Conservation (phyloP, 2,329 filamentous ascomycete species). For the Calonectria crousiana region DNA sequence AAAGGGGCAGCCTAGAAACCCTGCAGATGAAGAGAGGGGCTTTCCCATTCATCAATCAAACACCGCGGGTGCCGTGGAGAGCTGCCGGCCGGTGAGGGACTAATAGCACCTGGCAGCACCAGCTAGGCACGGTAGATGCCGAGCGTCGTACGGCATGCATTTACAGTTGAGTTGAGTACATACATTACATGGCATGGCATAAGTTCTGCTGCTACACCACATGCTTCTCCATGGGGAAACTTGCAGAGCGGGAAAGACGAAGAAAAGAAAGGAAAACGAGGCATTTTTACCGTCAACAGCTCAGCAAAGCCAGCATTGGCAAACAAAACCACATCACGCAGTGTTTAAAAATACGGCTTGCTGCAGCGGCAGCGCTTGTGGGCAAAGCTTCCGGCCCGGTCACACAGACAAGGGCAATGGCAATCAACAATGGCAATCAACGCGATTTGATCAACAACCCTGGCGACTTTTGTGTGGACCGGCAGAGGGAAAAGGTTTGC, state of each 20-base stretch:
- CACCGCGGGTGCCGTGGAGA: neutral
- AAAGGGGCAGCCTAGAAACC: neutral
- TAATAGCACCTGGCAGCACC: neutral
- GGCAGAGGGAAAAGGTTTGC: conserved; percentile 5
- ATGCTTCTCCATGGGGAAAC: neutral
- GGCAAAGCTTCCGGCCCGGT: neutral
- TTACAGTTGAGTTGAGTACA: conserved; percentile 2
- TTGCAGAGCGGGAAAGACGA: neutral
- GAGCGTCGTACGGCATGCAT: conserved; percentile 1
- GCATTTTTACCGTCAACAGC: conserved; percentile 1
- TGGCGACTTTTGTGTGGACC: neutral
- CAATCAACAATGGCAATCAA: neutral
- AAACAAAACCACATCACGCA: neutral
- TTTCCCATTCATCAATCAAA: neutral
- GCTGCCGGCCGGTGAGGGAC: conserved; percentile 3
- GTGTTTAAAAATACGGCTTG: neutral
- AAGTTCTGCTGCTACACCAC: neutral
- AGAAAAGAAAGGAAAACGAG: neutral
- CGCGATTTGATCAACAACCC: conserved; percentile 2
- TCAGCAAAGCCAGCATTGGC: neutral
- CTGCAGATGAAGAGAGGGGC: neutral
- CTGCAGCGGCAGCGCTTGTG: neutral
- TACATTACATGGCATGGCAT: neutral
- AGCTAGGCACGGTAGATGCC: neutral
- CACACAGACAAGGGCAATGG: conserved; percentile 1